Evolutionary conservation across 2,329 filamentous ascomycete genomes (phyloP), one percentile per base, ranked within the genome.

Genomic region (Monascus ruber): DNA sequence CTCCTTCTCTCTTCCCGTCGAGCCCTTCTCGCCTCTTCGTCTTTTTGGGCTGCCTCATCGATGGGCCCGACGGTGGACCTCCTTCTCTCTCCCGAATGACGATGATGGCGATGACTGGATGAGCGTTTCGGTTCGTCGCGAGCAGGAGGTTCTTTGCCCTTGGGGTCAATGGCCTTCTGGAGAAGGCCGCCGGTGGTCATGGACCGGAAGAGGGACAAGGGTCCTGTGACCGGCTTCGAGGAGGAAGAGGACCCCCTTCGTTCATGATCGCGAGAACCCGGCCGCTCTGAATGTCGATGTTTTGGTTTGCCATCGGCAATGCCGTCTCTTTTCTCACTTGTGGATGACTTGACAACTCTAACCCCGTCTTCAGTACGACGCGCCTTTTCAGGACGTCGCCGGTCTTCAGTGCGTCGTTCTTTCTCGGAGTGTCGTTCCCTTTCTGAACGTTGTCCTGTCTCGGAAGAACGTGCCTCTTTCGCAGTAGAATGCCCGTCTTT

Each of bases 141-240:
- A 32, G 53, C 51, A 26, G 54, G 55, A 26, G 17, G 17, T 17
- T 17, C 17, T 17, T 17, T 17, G 17, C 17, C 17, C 41, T 59
- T 60, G 38, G 47, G 42, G 33, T 53, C 51, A 39, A 64, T 65
- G 11, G 66, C 46, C 37, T 54, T 59, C 29, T 66, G 50, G 10
- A 65, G 49, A n/a, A 58, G 62, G 1, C 54, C 56, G 26, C 59
- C 56, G 11, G 55, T 56, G 10, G 55, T 58, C 50, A 66, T 59
- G 39, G 59, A 64, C 26, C 56, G 53, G 29, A 62, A 42, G 43
- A 59, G 59, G 31, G 53, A 52, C 46, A 7, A 42, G 8, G 51
- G 42, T 2, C 45, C 28, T 3, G 52, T 43, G 10, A 47, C 38
- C 25, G 48, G 43, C 42, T 54, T 59, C 4, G 61, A 58, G 5